Percentiles rank a stretch among this genome's conserved stretches.
Conservation (phyloP, 495 filamentous ascomycete genomes). For the Acidiella bohemica region DNA sequence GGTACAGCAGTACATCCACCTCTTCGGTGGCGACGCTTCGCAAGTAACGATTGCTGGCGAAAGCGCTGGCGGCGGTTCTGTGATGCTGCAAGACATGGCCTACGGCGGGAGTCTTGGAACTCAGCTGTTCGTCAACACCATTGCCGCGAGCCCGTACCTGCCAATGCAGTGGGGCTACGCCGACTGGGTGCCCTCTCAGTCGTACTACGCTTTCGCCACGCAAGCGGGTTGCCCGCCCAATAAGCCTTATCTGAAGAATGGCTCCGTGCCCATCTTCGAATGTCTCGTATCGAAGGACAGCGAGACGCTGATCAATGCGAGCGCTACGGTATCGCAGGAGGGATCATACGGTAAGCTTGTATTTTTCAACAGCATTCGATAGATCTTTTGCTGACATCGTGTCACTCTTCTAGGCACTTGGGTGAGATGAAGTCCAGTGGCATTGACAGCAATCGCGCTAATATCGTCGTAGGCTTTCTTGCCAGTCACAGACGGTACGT, state of each 20-base stretch:
- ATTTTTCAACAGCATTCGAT: no score
- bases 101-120: conserved; percentile 35
- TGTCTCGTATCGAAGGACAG: conserved; percentile 43
- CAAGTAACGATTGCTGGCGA: conserved; percentile 54
- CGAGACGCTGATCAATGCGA: conserved; percentile 42
- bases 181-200: conserved; percentile 36
- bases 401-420: no score
- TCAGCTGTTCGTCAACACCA: conserved; percentile 32
- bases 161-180: conserved; percentile 39
- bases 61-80: conserved; percentile 43
- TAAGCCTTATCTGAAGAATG: conserved; percentile 15
- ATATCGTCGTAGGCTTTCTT: conserved; percentile 51
- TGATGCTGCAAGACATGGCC: conserved; percentile 39
- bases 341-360: conserved; percentile 34
- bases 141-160: conserved; percentile 40
- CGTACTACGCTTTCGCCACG: conserved; percentile 44
- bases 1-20: conserved; percentile 53
- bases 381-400: no score
- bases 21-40: conserved; percentile 54
- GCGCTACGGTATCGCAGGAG: conserved; percentile 34
- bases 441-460: no score
- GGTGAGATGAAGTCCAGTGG: no score
- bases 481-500: conserved; percentile 52
- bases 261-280: conserved; percentile 33
- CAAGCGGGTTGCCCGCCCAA: conserved; percentile 36